Evolutionary conservation across 495 filamentous ascomycete species (phyloP), one percentile per base, ranked within the genome.

Genomic region (Cenococcum geophilum): DNA sequence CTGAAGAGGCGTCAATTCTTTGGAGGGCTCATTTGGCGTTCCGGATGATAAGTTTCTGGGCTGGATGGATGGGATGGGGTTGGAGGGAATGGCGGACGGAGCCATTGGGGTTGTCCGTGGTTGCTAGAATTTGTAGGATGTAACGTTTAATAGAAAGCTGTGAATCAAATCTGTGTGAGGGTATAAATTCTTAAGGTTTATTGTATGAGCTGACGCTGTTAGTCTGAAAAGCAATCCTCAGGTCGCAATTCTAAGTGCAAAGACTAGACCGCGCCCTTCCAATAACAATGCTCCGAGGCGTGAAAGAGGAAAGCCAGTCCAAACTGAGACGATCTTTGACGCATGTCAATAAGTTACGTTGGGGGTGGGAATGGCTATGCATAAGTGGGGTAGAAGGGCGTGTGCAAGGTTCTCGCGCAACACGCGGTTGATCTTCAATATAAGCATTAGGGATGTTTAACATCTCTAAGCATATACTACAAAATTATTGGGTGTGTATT

Each of bases 1-100:
- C 59, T 75, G 68, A 22, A 75, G 68, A 10, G 73, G 68, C 6
- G 67, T 72, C 21, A 59, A 51, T 34, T 59, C 66, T 25, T 64
- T 64, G 3, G 53, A 21, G 25, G 21, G 23, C n/a, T 45, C 37
- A 12, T 58, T 48, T 6, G 36, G 27, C 18, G 27, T 43, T 49
- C 1, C 23, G 1, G 21, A 11, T 9, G 49, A 25, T 16, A 6
- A 16, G 21, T 8, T 32, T 16, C 8, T 52, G 10, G 49, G 14
- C 1, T 1, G 20, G 25, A 27, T 32, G n/a, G 49, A 5, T 14
- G 49, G 10, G 21, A 61, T 25, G 22, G 25, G 43, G 57, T 32
- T 36, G 57, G n/a, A 32, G 36, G 57, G 32, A 8, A 59, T 18
- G 6, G 35, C 23, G 4, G 42, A 51, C 1, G 57, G 57, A 50